Percentiles rank a stretch among this genome's conserved stretches.
phyloP scores from a whole-genome alignment of 306 rosid genomes.

The Castanea sativa region DNA sequence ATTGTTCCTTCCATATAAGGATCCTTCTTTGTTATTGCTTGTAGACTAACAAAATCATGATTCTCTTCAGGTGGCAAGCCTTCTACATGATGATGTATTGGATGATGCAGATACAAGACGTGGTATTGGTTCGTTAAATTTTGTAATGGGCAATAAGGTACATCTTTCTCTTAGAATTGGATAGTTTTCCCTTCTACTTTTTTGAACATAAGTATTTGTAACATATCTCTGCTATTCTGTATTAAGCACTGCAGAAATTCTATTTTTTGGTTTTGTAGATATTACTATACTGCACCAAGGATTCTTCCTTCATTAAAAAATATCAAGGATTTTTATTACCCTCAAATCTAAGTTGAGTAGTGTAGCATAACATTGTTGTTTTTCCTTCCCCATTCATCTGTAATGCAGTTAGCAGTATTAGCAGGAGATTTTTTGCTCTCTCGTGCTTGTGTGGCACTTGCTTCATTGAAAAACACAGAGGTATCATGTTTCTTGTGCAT shows the following conservation, averaged over 20 bases:
- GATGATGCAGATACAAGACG: constrained; percentile 98
- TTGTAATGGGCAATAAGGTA: constrained; percentile 94
- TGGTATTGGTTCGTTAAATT: constrained; percentile 81
- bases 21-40: background rate
- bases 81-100: constrained; percentile 96
- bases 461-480: constrained; percentile 88
- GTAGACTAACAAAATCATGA: constrained; percentile 11
- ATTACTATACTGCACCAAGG: background rate
- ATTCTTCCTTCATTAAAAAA: background rate
- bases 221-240: background rate
- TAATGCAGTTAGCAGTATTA: constrained; percentile 78
- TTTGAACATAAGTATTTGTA: background rate
- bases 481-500: constrained; percentile 31
- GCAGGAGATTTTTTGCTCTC: constrained; percentile 97
- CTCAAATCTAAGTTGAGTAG: constrained; percentile 10
- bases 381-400: constrained; percentile 11
- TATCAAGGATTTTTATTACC: constrained; percentile 7
- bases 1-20: background rate
- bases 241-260: background rate
- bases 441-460: constrained; percentile 95
- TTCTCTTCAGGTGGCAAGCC: constrained; percentile 82
- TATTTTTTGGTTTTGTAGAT: background rate
- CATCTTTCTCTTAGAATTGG: background rate
- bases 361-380: constrained; percentile 23
- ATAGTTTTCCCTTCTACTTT: background rate